A percentile compares a stretch with the other conserved stretches of the same genome.
Evolutionary conservation across 306 rosid genomes (phyloP).

Genomic region (Vachellia pachyceras): DNA sequence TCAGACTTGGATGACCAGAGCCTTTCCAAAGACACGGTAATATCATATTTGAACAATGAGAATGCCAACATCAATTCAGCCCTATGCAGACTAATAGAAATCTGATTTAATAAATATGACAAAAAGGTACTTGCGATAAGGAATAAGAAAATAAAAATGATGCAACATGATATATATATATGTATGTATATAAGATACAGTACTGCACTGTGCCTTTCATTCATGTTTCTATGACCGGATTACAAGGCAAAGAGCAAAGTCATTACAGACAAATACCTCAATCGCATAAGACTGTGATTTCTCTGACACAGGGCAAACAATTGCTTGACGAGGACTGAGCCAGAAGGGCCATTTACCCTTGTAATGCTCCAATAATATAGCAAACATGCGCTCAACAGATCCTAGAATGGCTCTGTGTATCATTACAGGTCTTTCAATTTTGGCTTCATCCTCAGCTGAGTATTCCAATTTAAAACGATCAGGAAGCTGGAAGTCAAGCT

Average conservation of each 20-base stretch:
- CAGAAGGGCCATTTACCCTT: constrained; percentile 99
- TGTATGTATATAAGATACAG: not conserved
- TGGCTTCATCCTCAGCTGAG: constrained; percentile 95
- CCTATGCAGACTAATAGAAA: not conserved
- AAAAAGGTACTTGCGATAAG: not conserved
- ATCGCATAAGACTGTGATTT: constrained; percentile 81
- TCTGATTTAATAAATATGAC: not conserved
- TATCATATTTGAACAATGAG: not conserved
- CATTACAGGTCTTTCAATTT: constrained; percentile 92
- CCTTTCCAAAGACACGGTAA: not conserved
- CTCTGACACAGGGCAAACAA: constrained; percentile 92
- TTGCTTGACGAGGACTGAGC: constrained; percentile 98
- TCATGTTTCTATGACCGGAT: constrained; percentile 49
- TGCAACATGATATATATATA: not conserved
- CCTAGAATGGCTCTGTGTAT: constrained; percentile 94
- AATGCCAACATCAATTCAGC: not conserved
- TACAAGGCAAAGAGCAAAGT: constrained; percentile 10
- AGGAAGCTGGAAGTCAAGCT: constrained; percentile 98
- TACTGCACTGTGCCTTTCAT: constrained; percentile 58
- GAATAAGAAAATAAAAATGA: constrained; percentile 3
- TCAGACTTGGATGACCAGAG: constrained; percentile 10
- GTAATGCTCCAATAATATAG: constrained; percentile 89
- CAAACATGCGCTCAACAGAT: constrained; percentile 95
- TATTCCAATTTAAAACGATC: constrained; percentile 82
- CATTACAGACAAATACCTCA: constrained; percentile 52